phyloP scores from a whole-genome alignment of 148 eudicot genomes.

The Camellia japonica region DNA sequence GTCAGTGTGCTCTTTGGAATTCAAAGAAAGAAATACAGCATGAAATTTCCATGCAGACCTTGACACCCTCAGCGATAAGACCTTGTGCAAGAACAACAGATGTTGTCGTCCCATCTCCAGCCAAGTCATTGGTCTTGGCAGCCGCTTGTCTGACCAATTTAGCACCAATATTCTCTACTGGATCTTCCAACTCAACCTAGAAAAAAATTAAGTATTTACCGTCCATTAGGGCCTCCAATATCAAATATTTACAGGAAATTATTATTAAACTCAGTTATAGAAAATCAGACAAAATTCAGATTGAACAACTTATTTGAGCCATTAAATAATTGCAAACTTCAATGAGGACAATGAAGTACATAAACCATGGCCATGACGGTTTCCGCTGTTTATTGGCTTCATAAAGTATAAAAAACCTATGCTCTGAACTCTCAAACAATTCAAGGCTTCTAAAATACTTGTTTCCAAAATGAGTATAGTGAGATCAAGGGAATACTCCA shows the following conservation, averaged over 20 bases:
- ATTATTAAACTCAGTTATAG: not conserved
- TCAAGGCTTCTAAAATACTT: not conserved
- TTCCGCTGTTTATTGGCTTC: not conserved
- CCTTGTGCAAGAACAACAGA: slow-evolving; percentile 79
- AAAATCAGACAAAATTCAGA: not conserved
- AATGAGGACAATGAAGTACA: not conserved
- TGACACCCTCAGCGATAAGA: slow-evolving; percentile 70
- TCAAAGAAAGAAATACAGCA: not conserved
- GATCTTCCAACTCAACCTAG: slow-evolving; percentile 72
- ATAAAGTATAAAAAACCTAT: not conserved
- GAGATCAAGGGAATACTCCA: not conserved
- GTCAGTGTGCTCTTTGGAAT: not conserved
- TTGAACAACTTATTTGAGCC: not conserved
- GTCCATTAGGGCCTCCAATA: not conserved
- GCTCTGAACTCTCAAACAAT: not conserved
- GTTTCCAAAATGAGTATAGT: no score
- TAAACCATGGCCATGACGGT: not conserved
- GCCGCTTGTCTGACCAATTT: slow-evolving; percentile 77
- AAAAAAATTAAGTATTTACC: not conserved
- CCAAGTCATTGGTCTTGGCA: slow-evolving; percentile 74
- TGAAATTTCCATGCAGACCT: slow-evolving; percentile 34
- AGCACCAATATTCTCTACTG: slow-evolving; percentile 74
- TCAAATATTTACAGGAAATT: not conserved
- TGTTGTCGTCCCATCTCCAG: slow-evolving; percentile 77
- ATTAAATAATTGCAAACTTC: not conserved